Evolutionary conservation across 2,329 filamentous ascomycete species (phyloP).

Genomic region (Clarireedia monteithiana): DNA sequence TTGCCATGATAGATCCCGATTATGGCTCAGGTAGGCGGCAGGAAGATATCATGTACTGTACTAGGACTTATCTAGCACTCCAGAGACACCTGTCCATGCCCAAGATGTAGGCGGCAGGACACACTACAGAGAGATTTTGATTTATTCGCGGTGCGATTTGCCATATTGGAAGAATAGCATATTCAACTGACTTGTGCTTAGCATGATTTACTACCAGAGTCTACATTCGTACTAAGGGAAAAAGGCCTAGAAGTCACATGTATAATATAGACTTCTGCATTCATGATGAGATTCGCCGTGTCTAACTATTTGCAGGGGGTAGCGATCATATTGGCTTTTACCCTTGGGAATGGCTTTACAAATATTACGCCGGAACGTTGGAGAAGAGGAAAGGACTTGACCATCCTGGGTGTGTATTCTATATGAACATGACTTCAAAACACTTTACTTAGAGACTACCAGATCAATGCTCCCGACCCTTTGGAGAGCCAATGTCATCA

Average conservation of each 20-base stretch:
- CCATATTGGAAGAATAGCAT: not conserved
- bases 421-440: not conserved
- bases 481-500: conserved; percentile 19
- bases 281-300: not conserved
- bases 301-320: conserved; percentile 43
- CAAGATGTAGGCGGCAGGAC: conserved; percentile 56
- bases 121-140: conserved; percentile 63
- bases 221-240: conserved; percentile 8
- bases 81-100: conserved; percentile 66
- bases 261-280: conserved; percentile 29
- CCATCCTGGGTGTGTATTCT: not conserved
- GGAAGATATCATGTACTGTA: not conserved
- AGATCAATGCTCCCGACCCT: not conserved
- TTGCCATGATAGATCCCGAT: conserved; percentile 30
- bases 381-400: conserved; percentile 21
- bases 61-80: conserved; percentile 8
- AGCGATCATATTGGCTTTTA: conserved; percentile 65
- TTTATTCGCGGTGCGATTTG: conserved; percentile 43
- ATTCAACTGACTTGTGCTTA: not conserved
- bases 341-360: conserved; percentile 51
- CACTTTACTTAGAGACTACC: not conserved
- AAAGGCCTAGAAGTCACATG: conserved; percentile 42
- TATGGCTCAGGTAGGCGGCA: conserved; percentile 32
- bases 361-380: conserved; percentile 32
- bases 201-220: not conserved